These are phyloP conservation scores for Phlebiopsis gigantea DNA, from an alignment of 768 basidiomycete species.

Conservation along the genomic window DNA sequence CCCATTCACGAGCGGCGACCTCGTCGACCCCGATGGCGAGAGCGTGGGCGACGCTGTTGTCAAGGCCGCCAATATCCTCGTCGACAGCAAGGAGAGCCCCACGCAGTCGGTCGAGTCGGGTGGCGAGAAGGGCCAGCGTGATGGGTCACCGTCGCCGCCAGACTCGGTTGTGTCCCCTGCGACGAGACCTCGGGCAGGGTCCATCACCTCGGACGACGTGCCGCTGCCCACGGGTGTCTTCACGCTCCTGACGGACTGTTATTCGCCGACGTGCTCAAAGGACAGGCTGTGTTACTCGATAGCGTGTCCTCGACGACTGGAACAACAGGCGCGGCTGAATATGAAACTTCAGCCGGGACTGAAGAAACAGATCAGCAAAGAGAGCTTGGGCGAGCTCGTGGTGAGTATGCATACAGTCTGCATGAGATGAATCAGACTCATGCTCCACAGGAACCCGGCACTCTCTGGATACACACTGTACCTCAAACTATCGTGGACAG, in stretches of 20 bases:
- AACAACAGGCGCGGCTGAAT: slow-evolving; percentile 91
- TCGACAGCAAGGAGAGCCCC: slow-evolving; percentile 28
- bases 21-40: slow-evolving; percentile 36
- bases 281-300: slow-evolving; percentile 97
- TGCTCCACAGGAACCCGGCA: slow-evolving; percentile 62
- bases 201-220: slow-evolving; percentile 51
- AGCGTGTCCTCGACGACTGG: slow-evolving; percentile 87
- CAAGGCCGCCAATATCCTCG: slow-evolving; percentile 22
- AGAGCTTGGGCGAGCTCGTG: slow-evolving; percentile 76
- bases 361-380: slow-evolving; percentile 75
- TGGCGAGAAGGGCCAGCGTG: slow-evolving; percentile 20
- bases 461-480: slow-evolving; percentile 94
- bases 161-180: slow-evolving; percentile 22
- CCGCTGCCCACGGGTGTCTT: slow-evolving; percentile 90
- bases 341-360: slow-evolving; percentile 91
- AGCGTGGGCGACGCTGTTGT: slow-evolving; percentile 26
- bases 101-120: slow-evolving; percentile 25
- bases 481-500: slow-evolving; percentile 91
- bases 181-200: slow-evolving; percentile 34
- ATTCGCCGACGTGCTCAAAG: slow-evolving; percentile 93
- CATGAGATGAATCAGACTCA: not conserved
- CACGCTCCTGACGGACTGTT: slow-evolving; percentile 94
- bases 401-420: slow-evolving; percentile 33
- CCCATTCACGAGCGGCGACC: slow-evolving; percentile 79
- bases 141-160: slow-evolving; percentile 19